Conservation (phyloP, 352 stramenopile species). For the Phytophthora idaei region DNA sequence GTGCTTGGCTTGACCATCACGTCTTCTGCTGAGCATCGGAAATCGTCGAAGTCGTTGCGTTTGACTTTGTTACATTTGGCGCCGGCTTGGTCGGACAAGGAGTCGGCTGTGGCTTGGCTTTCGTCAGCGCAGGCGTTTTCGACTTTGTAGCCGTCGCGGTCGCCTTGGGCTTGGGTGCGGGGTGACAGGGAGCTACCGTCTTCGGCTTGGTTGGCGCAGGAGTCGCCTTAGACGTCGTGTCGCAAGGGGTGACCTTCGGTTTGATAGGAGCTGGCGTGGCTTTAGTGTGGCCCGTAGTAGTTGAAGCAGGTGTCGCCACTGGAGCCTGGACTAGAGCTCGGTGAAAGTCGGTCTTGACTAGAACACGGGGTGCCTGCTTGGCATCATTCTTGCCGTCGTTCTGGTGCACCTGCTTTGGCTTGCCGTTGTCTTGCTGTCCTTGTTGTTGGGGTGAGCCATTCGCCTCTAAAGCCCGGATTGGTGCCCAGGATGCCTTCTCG, state of each 20-base stretch:
- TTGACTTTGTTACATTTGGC: not conserved
- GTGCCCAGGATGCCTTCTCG: conserved; percentile 4
- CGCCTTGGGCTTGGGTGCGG: not conserved
- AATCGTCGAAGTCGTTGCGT: not conserved
- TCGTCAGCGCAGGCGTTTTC: no score
- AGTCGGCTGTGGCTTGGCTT: no score
- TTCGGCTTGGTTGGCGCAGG: not conserved
- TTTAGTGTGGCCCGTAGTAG: no score
- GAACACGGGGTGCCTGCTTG: conserved; percentile 15
- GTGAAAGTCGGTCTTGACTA: no score
- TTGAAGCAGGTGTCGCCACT: no score
- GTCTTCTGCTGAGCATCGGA: not conserved
- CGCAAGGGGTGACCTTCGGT: not conserved
- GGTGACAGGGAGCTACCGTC: not conserved
- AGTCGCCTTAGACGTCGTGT: not conserved
- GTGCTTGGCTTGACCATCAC: not conserved
- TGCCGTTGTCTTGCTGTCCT: conserved; percentile 2
- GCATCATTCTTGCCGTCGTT: not conserved
- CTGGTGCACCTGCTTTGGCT: conserved; percentile 1
- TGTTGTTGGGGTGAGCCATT: conserved; percentile 13
- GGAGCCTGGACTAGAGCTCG: conserved; percentile 14
- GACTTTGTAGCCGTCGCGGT: not conserved
- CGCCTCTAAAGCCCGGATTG: conserved; percentile 13
- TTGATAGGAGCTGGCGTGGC: not conserved
- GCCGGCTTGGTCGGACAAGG: not conserved